Base-by-base conservation (phyloP, 192 early-diverging fungal species). In the Helicostylum pulchrum region DNA sequence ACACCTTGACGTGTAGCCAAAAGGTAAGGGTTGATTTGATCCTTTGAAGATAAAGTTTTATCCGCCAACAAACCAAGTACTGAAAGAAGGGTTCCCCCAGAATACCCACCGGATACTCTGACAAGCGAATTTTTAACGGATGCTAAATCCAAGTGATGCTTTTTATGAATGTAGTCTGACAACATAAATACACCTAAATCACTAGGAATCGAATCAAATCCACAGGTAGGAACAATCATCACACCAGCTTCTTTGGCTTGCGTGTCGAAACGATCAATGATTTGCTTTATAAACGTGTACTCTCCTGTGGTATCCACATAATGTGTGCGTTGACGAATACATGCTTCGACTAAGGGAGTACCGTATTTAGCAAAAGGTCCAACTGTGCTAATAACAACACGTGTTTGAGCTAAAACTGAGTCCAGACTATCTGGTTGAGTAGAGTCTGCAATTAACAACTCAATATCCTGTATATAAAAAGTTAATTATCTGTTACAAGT, bases 221-320 rank as follows among this genome's bases (percentile, higher is more conserved):
- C 95, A 68, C 91, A 94, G 36, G 81, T 62, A 19, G 92, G 87
- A 2, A 93, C 87, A 54, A 98, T 85, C n/a, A 87, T 77, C 7
- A 87, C 83, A 32, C 83, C 79, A 34, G 83, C 86, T 17, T 67
- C 73, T 19, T 71, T 67, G 1, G 95, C 95, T 51, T 78, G 34
- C 2, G 86, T 80, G 52, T 92, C 84, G 59, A 88, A 87, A 52
- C 83, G 77, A 53, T 83, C 65, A 56, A 89, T 85, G 63, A 94
- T 83, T 9, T 81, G 59, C 45, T 80, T 73, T 17, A 86, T 76
- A 78, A 88, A 92, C 7, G 68, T 73, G 31, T 66, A 71, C 61
- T 96, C 94, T 44, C 93, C 95, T n/a, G 93, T 94, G 9, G 87
- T 90, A 64, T 98, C 95, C 34, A 93, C 79, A 67, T 96, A 98